Conservation (phyloP, 306 rosid genomes). For the Trifolium repens region DNA sequence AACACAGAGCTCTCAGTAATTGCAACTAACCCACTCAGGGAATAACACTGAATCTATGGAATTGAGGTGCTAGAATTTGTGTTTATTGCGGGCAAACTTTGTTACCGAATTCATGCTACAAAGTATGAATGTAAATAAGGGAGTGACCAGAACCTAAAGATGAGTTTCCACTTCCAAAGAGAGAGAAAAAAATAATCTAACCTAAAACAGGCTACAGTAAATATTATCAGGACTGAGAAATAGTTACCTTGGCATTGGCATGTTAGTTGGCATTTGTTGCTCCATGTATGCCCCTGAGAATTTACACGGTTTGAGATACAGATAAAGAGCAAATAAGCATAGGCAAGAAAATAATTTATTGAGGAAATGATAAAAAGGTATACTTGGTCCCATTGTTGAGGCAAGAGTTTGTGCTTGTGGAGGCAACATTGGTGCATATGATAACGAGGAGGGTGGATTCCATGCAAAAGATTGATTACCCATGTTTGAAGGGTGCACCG, state of each 20-base stretch:
- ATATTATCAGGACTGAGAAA: conserved; percentile 9
- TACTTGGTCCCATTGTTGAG: conserved; percentile 66
- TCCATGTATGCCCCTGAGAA: conserved; percentile 67
- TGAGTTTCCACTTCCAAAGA: conserved; percentile 16
- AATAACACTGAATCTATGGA: conserved; percentile 6
- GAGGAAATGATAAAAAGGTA: conserved; percentile 19
- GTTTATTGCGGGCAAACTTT: not conserved
- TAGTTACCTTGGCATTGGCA: conserved; percentile 68
- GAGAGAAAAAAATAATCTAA: conserved; percentile 5
- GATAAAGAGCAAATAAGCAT: conserved; percentile 17
- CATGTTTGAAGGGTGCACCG: conserved; percentile 59
- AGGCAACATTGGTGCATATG: conserved; percentile 54
- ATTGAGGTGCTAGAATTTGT: conserved; percentile 13
- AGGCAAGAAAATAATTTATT: conserved; percentile 24
- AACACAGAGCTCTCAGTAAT: not conserved
- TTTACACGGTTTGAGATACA: conserved; percentile 48
- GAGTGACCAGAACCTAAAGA: conserved; percentile 7
- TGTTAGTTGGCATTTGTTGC: conserved; percentile 62
- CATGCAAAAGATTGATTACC: conserved; percentile 65
- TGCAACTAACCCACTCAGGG: conserved; percentile 12
- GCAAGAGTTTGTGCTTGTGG: conserved; percentile 57
- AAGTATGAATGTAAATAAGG: conserved; percentile 17
- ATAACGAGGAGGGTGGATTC: conserved; percentile 55
- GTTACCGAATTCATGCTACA: conserved; percentile 2
- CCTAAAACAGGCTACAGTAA: conserved; percentile 18